Evolutionary conservation across 2,329 filamentous ascomycete species (phyloP), one percentile per base, ranked within the genome.

Genomic region (Aspergillus sclerotialis): DNA sequence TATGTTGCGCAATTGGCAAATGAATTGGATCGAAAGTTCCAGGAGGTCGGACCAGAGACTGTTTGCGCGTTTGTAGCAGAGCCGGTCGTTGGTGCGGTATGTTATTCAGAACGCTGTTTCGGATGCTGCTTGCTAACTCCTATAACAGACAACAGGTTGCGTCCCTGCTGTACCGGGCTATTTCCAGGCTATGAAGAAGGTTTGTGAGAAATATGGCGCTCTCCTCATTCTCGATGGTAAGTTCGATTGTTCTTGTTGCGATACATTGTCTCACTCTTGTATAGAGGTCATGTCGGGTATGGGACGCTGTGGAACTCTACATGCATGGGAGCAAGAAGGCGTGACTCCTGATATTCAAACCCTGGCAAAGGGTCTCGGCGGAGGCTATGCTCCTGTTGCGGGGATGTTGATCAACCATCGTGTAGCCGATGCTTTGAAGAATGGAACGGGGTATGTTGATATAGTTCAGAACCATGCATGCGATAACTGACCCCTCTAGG

Each of bases 221-320:
- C 62, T 80, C 2, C 60, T 79, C 4, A 45, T 60, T 3, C 26
- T 60, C 4, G 56, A 60, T 19, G 61, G n/a, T n/a, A n/a, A n/a
- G n/a, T n/a, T n/a, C n/a, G n/a, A n/a, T n/a, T n/a, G n/a, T n/a
- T n/a, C n/a, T n/a, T n/a, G n/a, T n/a, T n/a, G n/a, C n/a, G n/a
- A n/a, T n/a, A n/a, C n/a, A n/a, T n/a, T n/a, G n/a, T n/a, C n/a
- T n/a, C n/a, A n/a, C n/a, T n/a, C n/a, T n/a, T n/a, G n/a, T n/a
- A n/a, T n/a, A n/a, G n/a, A 64, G 32, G 63, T 78, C 33, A 78
- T 78, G 73, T 73, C 66, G 34, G 74, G 75, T 5, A 70, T 71
- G 58, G 75, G 75, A 3, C 64, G 75, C 2, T 65, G 62, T 1
- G 74, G 73, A 1, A 69, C 67, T 0, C 52, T 73, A 4, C 72